A percentile compares a stretch with the other conserved stretches of the same genome.
phyloP scores from a whole-genome alignment of 148 eudicot species.

The Fallopia convolvulus region DNA sequence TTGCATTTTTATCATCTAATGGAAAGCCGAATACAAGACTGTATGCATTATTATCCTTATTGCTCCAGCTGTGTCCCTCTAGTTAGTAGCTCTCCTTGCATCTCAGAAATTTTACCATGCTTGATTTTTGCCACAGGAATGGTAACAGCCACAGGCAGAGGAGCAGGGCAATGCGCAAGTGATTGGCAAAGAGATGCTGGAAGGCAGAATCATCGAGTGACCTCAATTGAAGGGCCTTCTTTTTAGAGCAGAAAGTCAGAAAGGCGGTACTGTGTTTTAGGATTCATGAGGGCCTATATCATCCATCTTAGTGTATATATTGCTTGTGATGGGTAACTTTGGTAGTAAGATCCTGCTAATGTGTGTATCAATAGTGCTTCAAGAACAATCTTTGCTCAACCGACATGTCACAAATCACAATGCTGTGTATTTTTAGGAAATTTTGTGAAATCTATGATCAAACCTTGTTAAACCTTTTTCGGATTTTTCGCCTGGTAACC shows the following conservation, averaged over 20 bases:
- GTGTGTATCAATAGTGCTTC: not conserved
- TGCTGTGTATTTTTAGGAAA: too few species aligned
- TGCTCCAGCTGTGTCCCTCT: not conserved
- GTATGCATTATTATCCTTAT: too few species aligned
- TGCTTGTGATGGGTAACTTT: not conserved
- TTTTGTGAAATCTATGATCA: too few species aligned
- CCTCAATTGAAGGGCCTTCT: not conserved
- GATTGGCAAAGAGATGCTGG: not conserved
- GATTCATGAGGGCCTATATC: not conserved
- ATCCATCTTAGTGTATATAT: not conserved
- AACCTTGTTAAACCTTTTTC: too few species aligned
- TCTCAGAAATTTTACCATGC: not conserved
- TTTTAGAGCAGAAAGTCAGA: not conserved
- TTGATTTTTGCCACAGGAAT: not conserved
- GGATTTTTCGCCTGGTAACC: too few species aligned
- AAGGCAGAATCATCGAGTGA: not conserved
- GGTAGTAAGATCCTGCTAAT: not conserved
- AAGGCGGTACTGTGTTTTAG: not conserved
- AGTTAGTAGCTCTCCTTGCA: not conserved
- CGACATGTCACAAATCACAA: too few species aligned
- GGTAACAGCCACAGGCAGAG: not conserved
- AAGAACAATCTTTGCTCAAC: not conserved
- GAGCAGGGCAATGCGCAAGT: not conserved
- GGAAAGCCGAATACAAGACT: not conserved
- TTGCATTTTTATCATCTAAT: not conserved